Evolutionary conservation across 2,329 filamentous ascomycete species (phyloP).

Genomic region (Penicillium sp.): DNA sequence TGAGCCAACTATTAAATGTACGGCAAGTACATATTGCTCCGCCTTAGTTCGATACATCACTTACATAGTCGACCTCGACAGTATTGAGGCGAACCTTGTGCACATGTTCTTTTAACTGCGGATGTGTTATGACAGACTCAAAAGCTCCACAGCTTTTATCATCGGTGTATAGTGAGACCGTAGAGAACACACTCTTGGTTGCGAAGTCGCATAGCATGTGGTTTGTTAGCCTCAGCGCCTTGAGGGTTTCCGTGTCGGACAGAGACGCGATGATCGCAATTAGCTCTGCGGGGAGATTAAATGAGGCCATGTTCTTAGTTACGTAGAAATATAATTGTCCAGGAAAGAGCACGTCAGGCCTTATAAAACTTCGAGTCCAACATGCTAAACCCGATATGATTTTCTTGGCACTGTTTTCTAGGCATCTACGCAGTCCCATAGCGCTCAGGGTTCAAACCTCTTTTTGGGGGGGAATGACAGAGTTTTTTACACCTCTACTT

Average conservation of each 20-base stretch:
- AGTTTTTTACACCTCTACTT: no score
- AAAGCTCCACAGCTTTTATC: background rate
- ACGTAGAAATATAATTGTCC: background rate
- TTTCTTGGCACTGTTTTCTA: background rate
- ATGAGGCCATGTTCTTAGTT: background rate
- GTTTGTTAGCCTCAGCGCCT: background rate
- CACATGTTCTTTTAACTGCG: background rate
- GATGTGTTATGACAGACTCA: background rate
- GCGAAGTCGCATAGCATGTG: background rate
- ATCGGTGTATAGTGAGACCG: background rate
- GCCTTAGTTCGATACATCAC: background rate
- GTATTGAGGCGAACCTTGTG: background rate
- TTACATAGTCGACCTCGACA: background rate
- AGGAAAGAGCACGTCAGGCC: background rate
- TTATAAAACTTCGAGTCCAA: background rate
- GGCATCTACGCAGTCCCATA: no score
- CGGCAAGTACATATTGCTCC: no score
- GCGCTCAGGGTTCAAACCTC: no score
- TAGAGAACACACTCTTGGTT: background rate
- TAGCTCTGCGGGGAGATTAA: background rate
- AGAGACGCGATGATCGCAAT: background rate
- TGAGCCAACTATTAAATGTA: background rate
- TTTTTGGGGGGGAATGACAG: no score
- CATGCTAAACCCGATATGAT: background rate
- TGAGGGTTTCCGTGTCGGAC: background rate